These are phyloP conservation scores for Odonthalia washingtoniensis DNA, from an alignment of 31 red algal genomes.

Conservation along the genomic window DNA sequence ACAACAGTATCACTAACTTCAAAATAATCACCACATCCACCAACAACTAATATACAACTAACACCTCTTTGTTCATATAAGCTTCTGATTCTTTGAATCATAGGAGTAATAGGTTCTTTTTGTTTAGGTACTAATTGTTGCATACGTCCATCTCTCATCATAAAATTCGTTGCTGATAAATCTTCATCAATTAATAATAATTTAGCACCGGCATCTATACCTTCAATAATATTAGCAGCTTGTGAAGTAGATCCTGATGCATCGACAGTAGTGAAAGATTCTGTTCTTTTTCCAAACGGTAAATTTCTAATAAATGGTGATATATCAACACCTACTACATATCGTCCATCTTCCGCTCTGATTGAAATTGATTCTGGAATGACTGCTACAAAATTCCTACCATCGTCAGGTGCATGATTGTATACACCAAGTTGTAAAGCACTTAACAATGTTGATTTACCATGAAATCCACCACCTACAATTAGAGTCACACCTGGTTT, in stretches of 20 bases:
- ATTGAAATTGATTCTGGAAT: conserved; percentile 53
- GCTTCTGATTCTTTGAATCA: conserved; percentile 73
- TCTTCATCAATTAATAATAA: conserved; percentile 86
- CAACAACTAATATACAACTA: conserved; percentile 83
- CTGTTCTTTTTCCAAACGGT: conserved; percentile 76
- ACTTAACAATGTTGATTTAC: conserved; percentile 81
- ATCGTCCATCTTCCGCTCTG: conserved; percentile 89
- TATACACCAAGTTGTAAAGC: conserved; percentile 88
- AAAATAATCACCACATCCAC: conserved; percentile 92
- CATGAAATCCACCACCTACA: conserved; percentile 93
- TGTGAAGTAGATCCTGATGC: conserved; percentile 89
- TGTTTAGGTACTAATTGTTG: conserved; percentile 72
- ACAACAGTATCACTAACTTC: conserved; percentile 83
- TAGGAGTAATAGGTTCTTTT: conserved; percentile 93
- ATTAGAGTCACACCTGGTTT: conserved; percentile 78
- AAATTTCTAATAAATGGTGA: conserved; percentile 87
- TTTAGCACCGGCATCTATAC: conserved; percentile 80
- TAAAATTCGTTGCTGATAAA: conserved; percentile 89
- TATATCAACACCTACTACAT: conserved; percentile 81
- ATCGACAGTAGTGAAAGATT: conserved; percentile 74
- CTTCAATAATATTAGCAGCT: conserved; percentile 88
- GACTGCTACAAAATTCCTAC: conserved; percentile 78
- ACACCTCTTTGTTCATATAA: conserved; percentile 74
- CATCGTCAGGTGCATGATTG: conserved; percentile 87
- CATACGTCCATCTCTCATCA: conserved; percentile 91